Conservation (phyloP, 2,329 filamentous ascomycete species). For the Scleromitrula shiraiana region DNA sequence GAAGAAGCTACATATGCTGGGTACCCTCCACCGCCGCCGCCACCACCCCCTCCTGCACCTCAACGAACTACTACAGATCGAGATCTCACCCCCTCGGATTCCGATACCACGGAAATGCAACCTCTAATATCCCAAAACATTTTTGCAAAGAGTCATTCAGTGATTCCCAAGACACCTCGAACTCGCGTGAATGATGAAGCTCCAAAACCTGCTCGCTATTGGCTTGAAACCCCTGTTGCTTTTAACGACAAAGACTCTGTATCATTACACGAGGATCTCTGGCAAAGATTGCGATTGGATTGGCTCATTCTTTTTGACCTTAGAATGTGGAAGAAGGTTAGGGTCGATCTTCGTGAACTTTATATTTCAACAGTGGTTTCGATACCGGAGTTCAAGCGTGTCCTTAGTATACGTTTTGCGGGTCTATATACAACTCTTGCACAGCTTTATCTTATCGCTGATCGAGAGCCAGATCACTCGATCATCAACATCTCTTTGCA, state of each 20-base stretch:
- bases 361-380: constrained; percentile 96
- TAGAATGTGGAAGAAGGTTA: constrained; percentile 91
- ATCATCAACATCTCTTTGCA: constrained; percentile 97
- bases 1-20: constrained; percentile 72
- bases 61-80: constrained; percentile 43
- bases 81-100: constrained; percentile 62
- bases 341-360: constrained; percentile 81
- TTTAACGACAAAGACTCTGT: constrained; percentile 56
- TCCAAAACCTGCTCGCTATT: constrained; percentile 68
- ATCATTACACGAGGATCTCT: constrained; percentile 76
- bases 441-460: constrained; percentile 90
- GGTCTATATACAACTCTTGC: constrained; percentile 89
- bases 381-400: constrained; percentile 90
- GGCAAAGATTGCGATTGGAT: constrained; percentile 81
- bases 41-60: constrained; percentile 39
- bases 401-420: constrained; percentile 87
- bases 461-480: constrained; percentile 93
- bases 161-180: constrained; percentile 77
- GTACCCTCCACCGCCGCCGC: constrained; percentile 52
- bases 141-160: constrained; percentile 56
- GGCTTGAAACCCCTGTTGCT: constrained; percentile 70
- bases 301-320: constrained; percentile 93
- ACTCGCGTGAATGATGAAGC: constrained; percentile 37
- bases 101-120: constrained; percentile 54
- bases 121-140: constrained; percentile 54